Percentiles rank a stretch among this genome's conserved stretches.
These are phyloP conservation scores for Suhomyces taliae DNA, from an alignment of 1,139 yeast genomes.

Conservation along the genomic window DNA sequence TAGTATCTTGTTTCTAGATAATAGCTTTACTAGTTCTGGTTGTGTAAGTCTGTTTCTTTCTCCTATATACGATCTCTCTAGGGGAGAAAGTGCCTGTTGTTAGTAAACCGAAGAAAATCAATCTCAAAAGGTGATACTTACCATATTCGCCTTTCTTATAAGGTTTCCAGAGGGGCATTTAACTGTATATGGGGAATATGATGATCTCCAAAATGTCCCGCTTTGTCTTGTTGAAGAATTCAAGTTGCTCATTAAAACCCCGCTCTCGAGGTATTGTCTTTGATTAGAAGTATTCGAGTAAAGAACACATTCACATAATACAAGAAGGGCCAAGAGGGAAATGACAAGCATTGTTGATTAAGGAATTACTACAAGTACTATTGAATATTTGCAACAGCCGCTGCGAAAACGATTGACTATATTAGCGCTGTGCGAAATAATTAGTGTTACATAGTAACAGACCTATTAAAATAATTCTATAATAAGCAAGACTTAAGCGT, in stretches of 20 bases:
- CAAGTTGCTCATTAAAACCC: not conserved
- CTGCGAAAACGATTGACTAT: not conserved
- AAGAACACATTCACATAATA: not conserved
- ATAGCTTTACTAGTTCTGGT: conserved; percentile 28
- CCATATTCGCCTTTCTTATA: conserved; percentile 40
- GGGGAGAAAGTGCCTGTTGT: conserved; percentile 21
- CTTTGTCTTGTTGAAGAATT: no score
- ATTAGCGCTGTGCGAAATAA: no score
- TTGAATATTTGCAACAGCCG: not conserved
- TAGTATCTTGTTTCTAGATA: conserved; percentile 39
- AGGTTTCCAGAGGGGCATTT: conserved; percentile 40
- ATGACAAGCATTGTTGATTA: not conserved
- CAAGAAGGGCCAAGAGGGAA: not conserved
- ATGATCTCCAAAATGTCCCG: conserved; percentile 6
- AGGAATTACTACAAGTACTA: not conserved
- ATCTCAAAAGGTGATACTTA: conserved; percentile 16
- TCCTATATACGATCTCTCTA: conserved; percentile 39
- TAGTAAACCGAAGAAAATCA: conserved; percentile 3
- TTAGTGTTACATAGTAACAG: no score
- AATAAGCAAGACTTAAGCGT: no score
- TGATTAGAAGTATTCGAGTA: not conserved
- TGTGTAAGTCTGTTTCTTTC: conserved; percentile 35
- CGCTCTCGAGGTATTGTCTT: not conserved
- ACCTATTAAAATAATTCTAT: no score
- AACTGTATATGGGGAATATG: conserved; percentile 43